A percentile compares a stretch with the other conserved stretches of the same genome.
These are phyloP conservation scores for Chaetomiaceae sp. DNA, from an alignment of 2,329 filamentous ascomycete genomes.

Conservation along the genomic window DNA sequence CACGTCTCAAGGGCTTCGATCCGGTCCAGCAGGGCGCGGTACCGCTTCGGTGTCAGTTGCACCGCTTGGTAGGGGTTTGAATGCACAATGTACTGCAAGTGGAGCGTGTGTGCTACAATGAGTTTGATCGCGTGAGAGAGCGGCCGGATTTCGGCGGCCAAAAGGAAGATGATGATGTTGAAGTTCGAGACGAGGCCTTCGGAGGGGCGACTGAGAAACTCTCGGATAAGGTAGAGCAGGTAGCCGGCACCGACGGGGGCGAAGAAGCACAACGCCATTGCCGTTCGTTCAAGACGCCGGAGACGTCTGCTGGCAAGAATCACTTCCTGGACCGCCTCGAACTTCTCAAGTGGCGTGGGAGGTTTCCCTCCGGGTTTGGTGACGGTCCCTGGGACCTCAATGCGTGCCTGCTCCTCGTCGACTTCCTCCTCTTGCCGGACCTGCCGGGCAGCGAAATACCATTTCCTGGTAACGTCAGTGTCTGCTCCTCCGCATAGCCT, in stretches of 20 bases:
- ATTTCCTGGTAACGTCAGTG: slow-evolving; percentile 47
- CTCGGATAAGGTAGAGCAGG: slow-evolving; percentile 74
- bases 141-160: slow-evolving; percentile 81
- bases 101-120: slow-evolving; percentile 70
- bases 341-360: not conserved
- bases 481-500: not conserved
- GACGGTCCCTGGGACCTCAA: no score
- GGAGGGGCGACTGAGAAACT: slow-evolving; percentile 74
- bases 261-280: slow-evolving; percentile 72
- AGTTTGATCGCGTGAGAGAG: slow-evolving; percentile 77
- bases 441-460: slow-evolving; percentile 68
- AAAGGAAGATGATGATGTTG: slow-evolving; percentile 84
- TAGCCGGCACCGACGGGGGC: slow-evolving; percentile 77
- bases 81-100: slow-evolving; percentile 70
- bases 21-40: slow-evolving; percentile 58
- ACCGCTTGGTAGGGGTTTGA: slow-evolving; percentile 42
- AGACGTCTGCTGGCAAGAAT: slow-evolving; percentile 54
- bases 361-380: not conserved
- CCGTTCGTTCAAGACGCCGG: slow-evolving; percentile 67
- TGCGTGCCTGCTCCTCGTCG: slow-evolving; percentile 1
- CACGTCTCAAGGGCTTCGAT: slow-evolving; percentile 66
- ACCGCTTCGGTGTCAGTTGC: slow-evolving; percentile 35
- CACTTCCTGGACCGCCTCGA: slow-evolving; percentile 16
- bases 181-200: slow-evolving; percentile 88
- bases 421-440: slow-evolving; percentile 50